phyloP scores from a whole-genome alignment of 176 grass and related monocot genomes.

The Rhynchospora tenuis region DNA sequence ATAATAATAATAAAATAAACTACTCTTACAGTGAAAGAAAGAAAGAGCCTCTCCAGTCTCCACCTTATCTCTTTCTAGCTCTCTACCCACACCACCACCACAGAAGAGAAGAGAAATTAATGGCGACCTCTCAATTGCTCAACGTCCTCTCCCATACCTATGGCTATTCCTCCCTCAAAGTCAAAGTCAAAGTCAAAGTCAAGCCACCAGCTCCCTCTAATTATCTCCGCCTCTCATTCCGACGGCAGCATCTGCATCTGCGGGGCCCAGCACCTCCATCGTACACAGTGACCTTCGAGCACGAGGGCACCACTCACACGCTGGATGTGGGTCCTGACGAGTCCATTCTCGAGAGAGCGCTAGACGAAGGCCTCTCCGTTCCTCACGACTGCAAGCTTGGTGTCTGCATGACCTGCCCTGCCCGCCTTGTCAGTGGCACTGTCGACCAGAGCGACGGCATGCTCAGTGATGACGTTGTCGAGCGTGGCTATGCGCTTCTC shows the following conservation, averaged over 20 bases:
- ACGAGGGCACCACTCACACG: conserved; percentile 46
- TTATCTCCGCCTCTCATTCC: neutral
- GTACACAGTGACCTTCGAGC: conserved; percentile 88
- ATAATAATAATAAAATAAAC: neutral
- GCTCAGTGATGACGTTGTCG: conserved; percentile 91
- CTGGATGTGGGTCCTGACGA: conserved; percentile 76
- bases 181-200: too few species aligned
- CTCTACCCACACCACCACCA: neutral
- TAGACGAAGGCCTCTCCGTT: conserved; percentile 78
- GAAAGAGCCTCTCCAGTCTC: neutral
- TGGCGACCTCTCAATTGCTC: conserved; percentile 4
- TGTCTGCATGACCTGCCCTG: conserved; percentile 97
- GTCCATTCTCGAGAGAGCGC: conserved; percentile 72
- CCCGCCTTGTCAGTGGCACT: conserved; percentile 54
- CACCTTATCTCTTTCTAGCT: neutral
- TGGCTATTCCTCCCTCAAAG: neutral
- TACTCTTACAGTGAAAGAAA: neutral
- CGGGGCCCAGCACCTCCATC: conserved; percentile 20
- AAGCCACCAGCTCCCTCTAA: too few species aligned
- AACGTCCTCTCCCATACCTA: neutral
- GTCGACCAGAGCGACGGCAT: conserved; percentile 99
- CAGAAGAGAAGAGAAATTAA: neutral
- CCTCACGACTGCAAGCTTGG: conserved; percentile 98
- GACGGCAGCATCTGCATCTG: too few species aligned
- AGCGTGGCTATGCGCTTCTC: conserved; percentile 69